These are phyloP conservation scores for Gliomastix tumulicola DNA, from an alignment of 2,329 filamentous ascomycete genomes.

Conservation along the genomic window DNA sequence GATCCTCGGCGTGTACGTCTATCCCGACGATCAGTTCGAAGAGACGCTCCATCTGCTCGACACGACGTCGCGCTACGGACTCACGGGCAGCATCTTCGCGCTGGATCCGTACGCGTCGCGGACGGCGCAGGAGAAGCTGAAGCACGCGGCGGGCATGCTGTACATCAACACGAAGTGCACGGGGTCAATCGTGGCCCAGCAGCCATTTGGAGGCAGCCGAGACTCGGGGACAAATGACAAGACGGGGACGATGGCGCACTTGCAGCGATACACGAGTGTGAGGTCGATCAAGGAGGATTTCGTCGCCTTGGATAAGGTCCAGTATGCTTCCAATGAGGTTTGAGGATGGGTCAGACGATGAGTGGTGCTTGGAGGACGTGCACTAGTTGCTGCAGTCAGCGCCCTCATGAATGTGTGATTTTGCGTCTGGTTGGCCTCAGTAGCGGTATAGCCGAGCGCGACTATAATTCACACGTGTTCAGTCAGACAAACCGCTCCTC, in stretches of 20 bases:
- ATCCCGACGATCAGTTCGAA: conserved; percentile 5
- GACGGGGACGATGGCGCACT: conserved; percentile 41
- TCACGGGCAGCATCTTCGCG: conserved; percentile 44
- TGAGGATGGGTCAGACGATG: background rate
- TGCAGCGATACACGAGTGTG: conserved; percentile 43
- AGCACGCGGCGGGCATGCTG: conserved; percentile 49
- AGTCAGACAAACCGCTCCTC: too few relatives aligned
- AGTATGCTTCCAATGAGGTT: background rate
- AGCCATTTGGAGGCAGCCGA: conserved; percentile 46
- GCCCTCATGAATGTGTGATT: too few relatives aligned
- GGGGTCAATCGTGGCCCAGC: conserved; percentile 47
- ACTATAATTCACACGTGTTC: too few relatives aligned
- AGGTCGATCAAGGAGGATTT: conserved; percentile 44
- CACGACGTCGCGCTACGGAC: conserved; percentile 3
- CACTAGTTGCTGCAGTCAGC: too few relatives aligned
- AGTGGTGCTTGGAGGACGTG: too few relatives aligned
- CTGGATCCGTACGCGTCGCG: conserved; percentile 38
- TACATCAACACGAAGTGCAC: conserved; percentile 54
- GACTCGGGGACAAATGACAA: conserved; percentile 50
- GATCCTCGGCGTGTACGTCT: background rate
- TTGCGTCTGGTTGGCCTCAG: too few relatives aligned
- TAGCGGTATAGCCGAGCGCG: too few relatives aligned
- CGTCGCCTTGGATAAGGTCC: background rate
- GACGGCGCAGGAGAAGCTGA: conserved; percentile 41
- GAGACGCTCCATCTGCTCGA: background rate